Evolutionary conservation across 768 basidiomycete genomes (phyloP).

Genomic region (Serendipita sp.): DNA sequence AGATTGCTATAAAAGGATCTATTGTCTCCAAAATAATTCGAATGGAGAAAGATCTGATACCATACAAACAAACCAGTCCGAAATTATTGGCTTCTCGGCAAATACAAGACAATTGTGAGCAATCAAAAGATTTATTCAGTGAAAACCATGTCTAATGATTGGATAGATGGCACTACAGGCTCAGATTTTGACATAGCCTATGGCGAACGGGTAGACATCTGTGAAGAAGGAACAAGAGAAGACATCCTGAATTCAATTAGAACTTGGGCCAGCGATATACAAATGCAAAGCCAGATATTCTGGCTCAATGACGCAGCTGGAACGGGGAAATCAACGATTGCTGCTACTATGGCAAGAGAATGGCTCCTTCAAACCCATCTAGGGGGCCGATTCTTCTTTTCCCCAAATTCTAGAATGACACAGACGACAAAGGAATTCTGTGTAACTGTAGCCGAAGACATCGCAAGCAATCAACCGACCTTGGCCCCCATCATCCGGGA

Average conservation of each 20-base stretch:
- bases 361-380: not conserved
- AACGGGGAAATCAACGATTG: slow-evolving; percentile 3
- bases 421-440: not conserved
- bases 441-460: not conserved
- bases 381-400: not conserved
- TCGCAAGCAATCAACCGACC: not conserved
- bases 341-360: not conserved
- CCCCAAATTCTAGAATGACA: not conserved
- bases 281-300: not conserved
- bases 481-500: not conserved
- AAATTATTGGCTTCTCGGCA: no score
- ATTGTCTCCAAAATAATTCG: no score
- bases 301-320: slow-evolving; percentile 1
- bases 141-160: no score
- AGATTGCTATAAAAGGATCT: no score
- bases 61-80: no score
- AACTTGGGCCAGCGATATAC: not conserved
- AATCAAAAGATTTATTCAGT: no score
- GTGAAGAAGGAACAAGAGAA: not conserved
- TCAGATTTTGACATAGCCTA: not conserved
- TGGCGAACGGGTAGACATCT: not conserved
- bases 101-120: no score
- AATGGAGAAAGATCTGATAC: no score
- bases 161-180: no score
- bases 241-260: not conserved